Conservation (phyloP, 2,329 filamentous ascomycete species). For the Pseudocercospora cruenta region DNA sequence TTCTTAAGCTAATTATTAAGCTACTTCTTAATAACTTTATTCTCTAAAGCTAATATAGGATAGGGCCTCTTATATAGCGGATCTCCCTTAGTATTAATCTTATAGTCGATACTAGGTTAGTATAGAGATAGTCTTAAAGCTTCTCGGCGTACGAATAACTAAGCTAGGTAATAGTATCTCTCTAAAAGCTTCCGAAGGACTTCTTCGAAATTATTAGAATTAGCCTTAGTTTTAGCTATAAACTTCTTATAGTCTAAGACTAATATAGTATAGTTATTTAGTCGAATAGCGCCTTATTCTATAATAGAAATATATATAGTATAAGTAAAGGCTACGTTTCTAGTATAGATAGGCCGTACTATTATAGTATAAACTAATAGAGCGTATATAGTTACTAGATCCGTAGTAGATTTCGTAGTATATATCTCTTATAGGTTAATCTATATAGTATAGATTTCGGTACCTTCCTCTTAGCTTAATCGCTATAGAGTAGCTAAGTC, state of each 20-base stretch:
- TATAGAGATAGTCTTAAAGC: not conserved
- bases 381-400: too few species aligned
- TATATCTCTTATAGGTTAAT: not conserved
- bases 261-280: not conserved
- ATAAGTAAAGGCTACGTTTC: too few species aligned
- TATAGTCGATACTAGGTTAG: not conserved
- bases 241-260: too few species aligned
- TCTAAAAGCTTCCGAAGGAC: not conserved
- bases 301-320: not conserved
- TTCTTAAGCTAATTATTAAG: too few species aligned
- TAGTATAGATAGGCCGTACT: too few species aligned
- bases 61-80: not conserved
- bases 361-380: too few species aligned
- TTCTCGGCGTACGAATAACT: not conserved
- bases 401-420: too few species aligned
- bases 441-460: too few species aligned
- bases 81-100: slow-evolving; percentile 3
- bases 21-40: not conserved
- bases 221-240: too few species aligned
- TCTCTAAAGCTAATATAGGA: not conserved
- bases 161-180: not conserved
- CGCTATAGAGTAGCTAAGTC: not conserved
- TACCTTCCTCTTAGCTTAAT: not conserved
- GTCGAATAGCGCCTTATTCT: not conserved
- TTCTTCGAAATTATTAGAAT: too few species aligned